Evolutionary conservation across 2,329 filamentous ascomycete genomes (phyloP), one percentile per base, ranked within the genome.

Genomic region (Talaromyces verruculosus): DNA sequence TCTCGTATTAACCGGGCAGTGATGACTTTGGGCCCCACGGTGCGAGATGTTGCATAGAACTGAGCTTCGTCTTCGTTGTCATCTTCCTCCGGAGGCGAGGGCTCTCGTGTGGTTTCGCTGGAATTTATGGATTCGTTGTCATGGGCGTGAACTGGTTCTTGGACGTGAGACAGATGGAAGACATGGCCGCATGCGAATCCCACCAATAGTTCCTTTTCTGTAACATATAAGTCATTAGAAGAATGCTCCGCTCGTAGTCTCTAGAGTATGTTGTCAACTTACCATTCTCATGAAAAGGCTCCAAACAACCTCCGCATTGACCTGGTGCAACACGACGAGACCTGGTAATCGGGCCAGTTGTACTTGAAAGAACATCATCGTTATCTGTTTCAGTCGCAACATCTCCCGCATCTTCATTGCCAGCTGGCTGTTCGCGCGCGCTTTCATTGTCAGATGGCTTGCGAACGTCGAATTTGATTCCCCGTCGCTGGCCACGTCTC

Each of bases 11-110:
- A 76, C 69, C 92, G 86, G 45, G 93, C 93, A 74, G 92, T 91
- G 69, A 91, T 95, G 33, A 97, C 92, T 78, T 97, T 97, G 35
- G 89, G 87, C 0, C 92, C 91, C 6, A 98, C 88, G 63, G 90
- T 91, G 43, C 80, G 76, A 62, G 79, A 79, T 51, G 70, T 76
- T 53, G 69, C 72, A 55, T 72, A 68, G 39, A 71, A 67, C 30
- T 58, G 41, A 15, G 64, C 62, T 5, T 78, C 57, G 3, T 64
- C 49, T 22, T 28, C 57, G 33, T 33, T 59, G 10, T 55, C n/a
- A 19, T 22, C 15, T 51, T 51, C 41, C 11, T 39, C 72, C 13
- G 70, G 43, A 5, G 72, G 33, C 8, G 53, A 30, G 7, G 30
- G 39, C 22, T 57, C 49, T n/a, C 37, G 51, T 6, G 28, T 33